A percentile compares a stretch with the other conserved stretches of the same genome.
These are phyloP conservation scores for Hortaea werneckii DNA, from an alignment of 2,329 filamentous ascomycete species.

Conservation along the genomic window DNA sequence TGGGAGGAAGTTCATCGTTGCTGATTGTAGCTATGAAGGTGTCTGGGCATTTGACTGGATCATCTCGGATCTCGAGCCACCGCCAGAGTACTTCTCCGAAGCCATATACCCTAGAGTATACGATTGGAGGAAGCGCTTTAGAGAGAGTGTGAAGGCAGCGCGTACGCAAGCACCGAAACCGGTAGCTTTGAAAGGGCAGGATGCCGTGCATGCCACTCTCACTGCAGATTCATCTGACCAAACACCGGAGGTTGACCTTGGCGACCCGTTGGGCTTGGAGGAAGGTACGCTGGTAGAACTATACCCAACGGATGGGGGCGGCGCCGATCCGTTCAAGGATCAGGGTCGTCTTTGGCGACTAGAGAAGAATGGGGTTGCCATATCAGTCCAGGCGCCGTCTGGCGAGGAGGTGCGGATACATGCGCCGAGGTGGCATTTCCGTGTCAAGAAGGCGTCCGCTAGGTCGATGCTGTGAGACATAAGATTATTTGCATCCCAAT, in stretches of 20 bases:
- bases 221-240: slow-evolving; percentile 38
- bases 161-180: slow-evolving; percentile 32
- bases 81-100: slow-evolving; percentile 41
- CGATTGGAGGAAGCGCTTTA: slow-evolving; percentile 56
- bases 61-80: slow-evolving; percentile 43
- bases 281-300: slow-evolving; percentile 47
- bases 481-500: no score
- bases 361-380: slow-evolving; percentile 45
- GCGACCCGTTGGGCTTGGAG: slow-evolving; percentile 45
- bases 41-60: slow-evolving; percentile 51
- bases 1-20: not conserved
- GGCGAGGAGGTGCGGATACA: slow-evolving; percentile 43
- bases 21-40: slow-evolving; percentile 5
- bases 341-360: slow-evolving; percentile 46
- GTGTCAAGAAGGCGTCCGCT: slow-evolving; percentile 28
- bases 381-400: slow-evolving; percentile 39
- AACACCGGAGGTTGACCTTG: slow-evolving; percentile 34
- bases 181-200: slow-evolving; percentile 41
- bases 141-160: slow-evolving; percentile 36
- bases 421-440: slow-evolving; percentile 51
- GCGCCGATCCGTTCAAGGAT: slow-evolving; percentile 45
- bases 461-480: slow-evolving; percentile 18
- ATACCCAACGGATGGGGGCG: slow-evolving; percentile 51
- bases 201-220: slow-evolving; percentile 42
- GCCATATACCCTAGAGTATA: slow-evolving; percentile 49